These are phyloP conservation scores for Calonectria pauciramosa DNA, from an alignment of 2,329 filamentous ascomycete species.

Conservation along the genomic window DNA sequence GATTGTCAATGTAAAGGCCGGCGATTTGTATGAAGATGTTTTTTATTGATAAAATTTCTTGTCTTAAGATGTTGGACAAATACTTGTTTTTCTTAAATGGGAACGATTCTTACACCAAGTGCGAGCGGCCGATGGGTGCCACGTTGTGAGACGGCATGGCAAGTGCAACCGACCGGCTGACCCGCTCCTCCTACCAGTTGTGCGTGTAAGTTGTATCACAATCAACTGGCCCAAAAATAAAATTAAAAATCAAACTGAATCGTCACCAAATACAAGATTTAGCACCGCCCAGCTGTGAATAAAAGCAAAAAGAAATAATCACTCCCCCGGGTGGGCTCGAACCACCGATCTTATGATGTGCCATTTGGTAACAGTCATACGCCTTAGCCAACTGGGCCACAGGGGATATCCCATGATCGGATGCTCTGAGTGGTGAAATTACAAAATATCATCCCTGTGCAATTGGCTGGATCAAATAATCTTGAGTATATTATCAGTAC, in stretches of 20 bases:
- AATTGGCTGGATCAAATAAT: background rate
- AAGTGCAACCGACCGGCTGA: background rate
- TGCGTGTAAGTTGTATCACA: background rate
- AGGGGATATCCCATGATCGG: conserved; percentile 6
- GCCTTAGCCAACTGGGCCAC: conserved; percentile 20
- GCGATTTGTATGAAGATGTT: background rate
- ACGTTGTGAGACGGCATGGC: background rate
- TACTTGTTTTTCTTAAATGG: background rate
- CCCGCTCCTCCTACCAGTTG: background rate
- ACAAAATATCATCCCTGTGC: background rate
- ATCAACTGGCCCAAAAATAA: background rate
- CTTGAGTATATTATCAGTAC: background rate
- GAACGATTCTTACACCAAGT: background rate
- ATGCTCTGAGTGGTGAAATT: background rate
- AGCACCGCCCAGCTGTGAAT: too few species aligned
- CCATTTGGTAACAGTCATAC: conserved; percentile 18
- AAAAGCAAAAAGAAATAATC: background rate
- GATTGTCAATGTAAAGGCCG: background rate
- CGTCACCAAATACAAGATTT: background rate
- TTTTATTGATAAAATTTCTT: background rate
- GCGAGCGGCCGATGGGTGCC: background rate
- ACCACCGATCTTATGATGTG: conserved; percentile 19
- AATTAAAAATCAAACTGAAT: background rate
- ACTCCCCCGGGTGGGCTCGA: conserved; percentile 19
- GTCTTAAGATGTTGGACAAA: background rate